Conservation (phyloP, 805 yeast species). For the Metschnikowia santaceciliae region DNA sequence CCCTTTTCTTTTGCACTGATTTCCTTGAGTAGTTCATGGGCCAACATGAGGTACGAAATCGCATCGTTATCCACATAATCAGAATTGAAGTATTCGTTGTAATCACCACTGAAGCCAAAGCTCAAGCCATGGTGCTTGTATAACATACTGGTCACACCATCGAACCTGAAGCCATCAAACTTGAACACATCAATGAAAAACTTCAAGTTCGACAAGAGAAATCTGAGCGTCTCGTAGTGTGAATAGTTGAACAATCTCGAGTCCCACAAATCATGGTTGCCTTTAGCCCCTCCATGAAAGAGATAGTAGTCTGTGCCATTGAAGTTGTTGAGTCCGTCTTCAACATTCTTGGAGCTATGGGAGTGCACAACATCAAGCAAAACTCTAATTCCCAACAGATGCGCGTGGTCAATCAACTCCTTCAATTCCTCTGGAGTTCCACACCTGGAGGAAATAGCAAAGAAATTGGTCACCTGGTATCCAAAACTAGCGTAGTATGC, state of each 20-base stretch:
- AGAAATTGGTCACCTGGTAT: slow-evolving; percentile 92
- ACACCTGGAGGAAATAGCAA: slow-evolving; percentile 82
- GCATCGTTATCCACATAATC: slow-evolving; percentile 85
- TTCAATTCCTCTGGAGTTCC: slow-evolving; percentile 96
- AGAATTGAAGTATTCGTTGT: slow-evolving; percentile 81
- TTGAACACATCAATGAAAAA: slow-evolving; percentile 77
- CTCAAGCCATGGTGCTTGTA: slow-evolving; percentile 92
- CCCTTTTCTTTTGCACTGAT: slow-evolving; percentile 37
- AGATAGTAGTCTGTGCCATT: slow-evolving; percentile 95
- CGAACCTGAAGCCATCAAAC: slow-evolving; percentile 95
- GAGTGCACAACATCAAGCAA: slow-evolving; percentile 92
- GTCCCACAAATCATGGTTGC: slow-evolving; percentile 91
- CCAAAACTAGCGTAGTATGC: slow-evolving; percentile 98
- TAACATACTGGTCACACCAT: slow-evolving; percentile 93
- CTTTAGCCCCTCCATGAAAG: slow-evolving; percentile 89
- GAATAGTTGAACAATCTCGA: slow-evolving; percentile 93
- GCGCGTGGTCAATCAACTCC: slow-evolving; percentile 88
- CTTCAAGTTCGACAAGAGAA: slow-evolving; percentile 77
- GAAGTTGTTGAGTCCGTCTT: slow-evolving; percentile 87
- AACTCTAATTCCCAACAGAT: slow-evolving; percentile 79
- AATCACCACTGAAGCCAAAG: slow-evolving; percentile 85
- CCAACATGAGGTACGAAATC: slow-evolving; percentile 79
- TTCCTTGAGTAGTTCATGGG: slow-evolving; percentile 70
- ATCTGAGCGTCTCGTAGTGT: slow-evolving; percentile 84
- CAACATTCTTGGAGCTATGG: slow-evolving; percentile 91